A percentile compares a stretch with the other conserved stretches of the same genome.
phyloP scores from a whole-genome alignment of 371 early-diverging fungal genomes.

The Circinella umbellata region DNA sequence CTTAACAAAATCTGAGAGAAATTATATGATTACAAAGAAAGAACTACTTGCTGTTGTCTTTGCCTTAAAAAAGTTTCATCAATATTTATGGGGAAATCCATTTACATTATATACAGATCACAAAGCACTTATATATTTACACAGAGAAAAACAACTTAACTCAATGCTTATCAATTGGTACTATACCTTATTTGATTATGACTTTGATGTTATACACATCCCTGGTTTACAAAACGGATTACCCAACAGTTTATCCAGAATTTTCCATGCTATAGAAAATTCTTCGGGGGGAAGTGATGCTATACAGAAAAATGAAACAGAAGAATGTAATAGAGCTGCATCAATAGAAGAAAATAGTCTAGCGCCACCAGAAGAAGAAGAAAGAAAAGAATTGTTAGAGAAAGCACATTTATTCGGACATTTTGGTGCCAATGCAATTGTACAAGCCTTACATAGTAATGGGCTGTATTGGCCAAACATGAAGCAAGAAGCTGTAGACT shows the following conservation, averaged over 20 bases:
- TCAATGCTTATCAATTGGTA: conserved; percentile 21
- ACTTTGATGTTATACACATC: too few relatives aligned
- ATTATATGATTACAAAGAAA: conserved; percentile 13
- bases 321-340: too few relatives aligned
- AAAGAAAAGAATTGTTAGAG: conserved; percentile 18
- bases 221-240: too few relatives aligned
- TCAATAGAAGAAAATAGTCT: too few relatives aligned
- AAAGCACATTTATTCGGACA: conserved; percentile 24
- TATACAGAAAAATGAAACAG: too few relatives aligned
- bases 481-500: conserved; percentile 21
- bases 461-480: conserved; percentile 27
- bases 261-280: too few relatives aligned
- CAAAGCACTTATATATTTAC: conserved; percentile 19
- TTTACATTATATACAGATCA: conserved; percentile 29
- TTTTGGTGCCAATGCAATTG: conserved; percentile 25
- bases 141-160: conserved; percentile 14
- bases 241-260: too few relatives aligned
- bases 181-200: conserved; percentile 12
- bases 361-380: conserved; percentile 10
- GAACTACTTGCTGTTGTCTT: conserved; percentile 24
- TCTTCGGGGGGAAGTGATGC: too few relatives aligned
- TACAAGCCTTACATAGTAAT: conserved; percentile 18
- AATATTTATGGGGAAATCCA: conserved; percentile 29
- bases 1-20: too few relatives aligned
- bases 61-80: conserved; percentile 23